Evolutionary conservation across 2,329 filamentous ascomycete species (phyloP).

Genomic region (Diaporthe batatas): DNA sequence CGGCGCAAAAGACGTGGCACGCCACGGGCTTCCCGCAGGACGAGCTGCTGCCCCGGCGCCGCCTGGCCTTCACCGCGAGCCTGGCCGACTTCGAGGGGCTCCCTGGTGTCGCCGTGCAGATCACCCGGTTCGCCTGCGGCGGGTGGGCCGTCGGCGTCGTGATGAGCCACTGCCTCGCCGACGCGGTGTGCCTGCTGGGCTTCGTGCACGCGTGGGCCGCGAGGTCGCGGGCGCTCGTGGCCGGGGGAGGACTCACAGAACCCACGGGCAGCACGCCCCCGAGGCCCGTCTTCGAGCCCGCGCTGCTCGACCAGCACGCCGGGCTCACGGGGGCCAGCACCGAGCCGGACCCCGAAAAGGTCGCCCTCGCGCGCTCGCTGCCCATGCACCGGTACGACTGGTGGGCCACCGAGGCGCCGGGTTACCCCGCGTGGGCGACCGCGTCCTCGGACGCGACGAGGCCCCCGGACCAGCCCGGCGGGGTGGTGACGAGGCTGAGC

Average conservation of each 20-base stretch:
- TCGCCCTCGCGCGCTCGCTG: slow-evolving; percentile 52
- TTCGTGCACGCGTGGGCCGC: slow-evolving; percentile 60
- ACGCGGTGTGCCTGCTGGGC: slow-evolving; percentile 57
- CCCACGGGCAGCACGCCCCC: background rate
- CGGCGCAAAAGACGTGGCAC: slow-evolving; percentile 51
- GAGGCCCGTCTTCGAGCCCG: slow-evolving; percentile 56
- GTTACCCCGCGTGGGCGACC: slow-evolving; percentile 49
- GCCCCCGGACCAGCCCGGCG: slow-evolving; percentile 45
- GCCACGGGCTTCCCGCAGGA: slow-evolving; percentile 52
- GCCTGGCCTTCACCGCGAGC: slow-evolving; percentile 51
- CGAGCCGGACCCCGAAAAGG: slow-evolving; percentile 45
- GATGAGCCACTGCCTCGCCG: slow-evolving; percentile 59
- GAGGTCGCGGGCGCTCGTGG: slow-evolving; percentile 44
- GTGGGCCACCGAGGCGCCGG: slow-evolving; percentile 54
- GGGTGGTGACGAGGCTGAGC: slow-evolving; percentile 41
- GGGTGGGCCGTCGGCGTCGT: slow-evolving; percentile 57
- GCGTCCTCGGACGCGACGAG: slow-evolving; percentile 47
- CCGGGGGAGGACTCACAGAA: too few species aligned
- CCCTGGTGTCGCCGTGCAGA: slow-evolving; percentile 53
- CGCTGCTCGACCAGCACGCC: slow-evolving; percentile 54
- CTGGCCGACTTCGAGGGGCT: slow-evolving; percentile 48
- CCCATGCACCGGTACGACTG: slow-evolving; percentile 63
- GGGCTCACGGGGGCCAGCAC: slow-evolving; percentile 45
- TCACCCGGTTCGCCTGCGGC: slow-evolving; percentile 57
- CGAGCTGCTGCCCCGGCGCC: slow-evolving; percentile 51